Base-by-base conservation (phyloP, 1,284 basidiomycete species). In the Sporisorium exsertum region DNA sequence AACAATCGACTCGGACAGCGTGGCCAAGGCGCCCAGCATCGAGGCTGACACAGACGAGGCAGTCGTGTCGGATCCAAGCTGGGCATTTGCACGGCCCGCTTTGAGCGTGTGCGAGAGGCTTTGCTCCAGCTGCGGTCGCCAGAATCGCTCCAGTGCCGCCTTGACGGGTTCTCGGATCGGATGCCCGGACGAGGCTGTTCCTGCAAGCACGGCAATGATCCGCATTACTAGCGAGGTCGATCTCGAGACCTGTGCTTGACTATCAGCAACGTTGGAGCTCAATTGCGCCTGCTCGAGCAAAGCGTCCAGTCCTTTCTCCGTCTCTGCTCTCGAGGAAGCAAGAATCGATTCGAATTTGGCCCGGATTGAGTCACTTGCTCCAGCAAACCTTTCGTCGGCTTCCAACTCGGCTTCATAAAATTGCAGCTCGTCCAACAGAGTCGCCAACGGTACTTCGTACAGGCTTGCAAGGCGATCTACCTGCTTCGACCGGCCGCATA, bases 1-100 rank as follows among this genome's bases (percentile, higher is more conserved):
- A 15, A 70, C 57, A 15, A 74, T 61, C 8, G 66, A 70, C 24
- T 66, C 63, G 20, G 72, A 59, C 12, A 74, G 35, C n/a, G 47
- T 55, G 24, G 52, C 47, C 37, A 74, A 43, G 7, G 62, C 58
- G 16, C 49, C 42, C n/a, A 70, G 49, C 53, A 64, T 43, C 22
- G 45, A 33, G 3, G 45, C 18, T 29, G 72, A 74, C 9, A 57
- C 53, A 8, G 69, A 51, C 20, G 55, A 9, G 0, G 43, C 40
- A 16, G 37, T 35, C 24, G 47, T 20, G 22, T 50, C 35, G 22
- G 24, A 40, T 27, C 24, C 33, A 16, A 16, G 10, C n/a, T 5
- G 26, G 18, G 15, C 7, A n/a, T 8, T 32, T 10, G 32, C 43
- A 2, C 6, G 22, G 51, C 43, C 33, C 27, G 13, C 33, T 8